Evolutionary conservation across 2,329 filamentous ascomycete species (phyloP).

Genomic region (Cytospora piceicola): DNA sequence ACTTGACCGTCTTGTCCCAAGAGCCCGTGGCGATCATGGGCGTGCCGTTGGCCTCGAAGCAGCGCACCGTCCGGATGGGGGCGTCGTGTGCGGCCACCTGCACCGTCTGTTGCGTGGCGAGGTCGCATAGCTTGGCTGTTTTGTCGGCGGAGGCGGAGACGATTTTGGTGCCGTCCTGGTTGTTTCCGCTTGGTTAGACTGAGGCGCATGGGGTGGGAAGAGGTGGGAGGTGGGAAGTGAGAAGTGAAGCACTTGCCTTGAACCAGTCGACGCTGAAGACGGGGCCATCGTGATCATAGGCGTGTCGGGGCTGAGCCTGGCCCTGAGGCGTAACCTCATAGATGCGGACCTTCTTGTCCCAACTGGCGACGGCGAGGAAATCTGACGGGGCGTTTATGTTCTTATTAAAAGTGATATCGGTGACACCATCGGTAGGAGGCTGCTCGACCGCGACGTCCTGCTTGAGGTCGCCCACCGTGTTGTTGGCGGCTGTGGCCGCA

Average conservation of each 20-base stretch:
- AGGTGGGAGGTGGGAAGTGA: too few relatives aligned
- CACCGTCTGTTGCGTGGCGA: conserved; percentile 66
- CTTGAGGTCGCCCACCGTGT: conserved; percentile 86
- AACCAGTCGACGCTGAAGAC: conserved; percentile 87
- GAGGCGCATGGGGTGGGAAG: background rate
- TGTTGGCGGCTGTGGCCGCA: conserved; percentile 55
- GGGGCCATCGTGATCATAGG: conserved; percentile 84
- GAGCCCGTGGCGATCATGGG: conserved; percentile 90
- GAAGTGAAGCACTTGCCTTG: conserved; percentile 62
- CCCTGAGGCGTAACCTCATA: conserved; percentile 85
- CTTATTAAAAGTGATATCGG: conserved; percentile 75
- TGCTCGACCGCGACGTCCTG: conserved; percentile 80
- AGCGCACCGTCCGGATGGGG: conserved; percentile 77
- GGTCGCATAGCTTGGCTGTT: conserved; percentile 84
- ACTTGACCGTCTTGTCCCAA: conserved; percentile 90
- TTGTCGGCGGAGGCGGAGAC: conserved; percentile 91
- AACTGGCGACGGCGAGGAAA: conserved; percentile 86
- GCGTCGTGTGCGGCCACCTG: conserved; percentile 86
- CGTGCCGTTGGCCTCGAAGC: conserved; percentile 72
- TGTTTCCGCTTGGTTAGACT: conserved; percentile 22
- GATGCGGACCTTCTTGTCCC: conserved; percentile 97
- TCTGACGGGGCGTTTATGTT: conserved; percentile 61
- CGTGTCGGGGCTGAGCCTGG: conserved; percentile 80
- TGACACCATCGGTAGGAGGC: conserved; percentile 87
- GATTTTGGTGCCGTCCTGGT: conserved; percentile 85